Base-by-base conservation (phyloP, 164 flowering plant genomes). In the Stephania japonica region DNA sequence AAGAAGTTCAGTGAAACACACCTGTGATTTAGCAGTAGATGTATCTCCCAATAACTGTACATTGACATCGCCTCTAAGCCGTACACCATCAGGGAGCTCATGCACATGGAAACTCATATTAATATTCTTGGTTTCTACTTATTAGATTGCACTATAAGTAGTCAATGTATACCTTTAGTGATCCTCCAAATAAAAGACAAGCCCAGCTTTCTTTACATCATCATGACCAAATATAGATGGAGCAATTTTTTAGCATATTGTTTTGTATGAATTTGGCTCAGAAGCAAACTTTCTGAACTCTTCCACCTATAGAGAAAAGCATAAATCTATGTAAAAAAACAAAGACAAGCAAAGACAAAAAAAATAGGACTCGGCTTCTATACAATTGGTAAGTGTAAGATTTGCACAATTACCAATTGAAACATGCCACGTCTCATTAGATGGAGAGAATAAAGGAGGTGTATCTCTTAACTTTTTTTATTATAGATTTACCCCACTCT, bases 21-120 rank as follows among this genome's bases (percentile, higher is more conserved):
- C 99, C 93, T 96, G 99, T 65, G 98, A 96, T 81, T 96, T 96
- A 67, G 99, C 99, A 70, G 99, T 96, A 62, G 99, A 96, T 71
- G 99, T 98, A 69, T 96, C 99, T 38, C 99, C 99, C 79, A 93
- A 74, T 69, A 96, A 92, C 86, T 93, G 78, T 53, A 96, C 92
- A 82, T 96, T 96, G 80, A 96, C 89, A 84, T 96, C 99, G 75
- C 99, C 99, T 84, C 99, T 87, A 80, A 96, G 76, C 75, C 81
- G 86, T 70, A 88, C 99, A 63, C 99, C 99, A 87, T 96, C 99
- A 43, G 99, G 99, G 78, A 96, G 87, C 77, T 72, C 79, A 98
- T 95, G 85, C 69, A 84, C 47, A 49, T 27, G 69, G 47, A 78
- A 63, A 64, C 5, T 19, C 19, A 65, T 70, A 62, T 43, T 42